Percentiles rank a stretch among this genome's conserved stretches.
These are phyloP conservation scores for Stachybotrys chlorohalonatus DNA, from an alignment of 2,329 filamentous ascomycete species.

Conservation along the genomic window DNA sequence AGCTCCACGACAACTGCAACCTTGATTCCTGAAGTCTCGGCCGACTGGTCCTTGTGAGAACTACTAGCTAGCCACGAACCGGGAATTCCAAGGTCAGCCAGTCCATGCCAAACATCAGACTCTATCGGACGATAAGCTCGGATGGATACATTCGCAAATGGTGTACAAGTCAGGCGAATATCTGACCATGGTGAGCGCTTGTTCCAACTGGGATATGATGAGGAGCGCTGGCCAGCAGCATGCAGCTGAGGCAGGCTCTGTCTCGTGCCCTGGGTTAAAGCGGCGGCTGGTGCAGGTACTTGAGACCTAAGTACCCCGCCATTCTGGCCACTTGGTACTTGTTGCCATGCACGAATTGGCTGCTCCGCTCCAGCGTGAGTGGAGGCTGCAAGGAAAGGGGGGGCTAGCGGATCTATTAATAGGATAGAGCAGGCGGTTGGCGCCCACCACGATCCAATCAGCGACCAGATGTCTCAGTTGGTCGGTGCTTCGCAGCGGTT, in stretches of 20 bases:
- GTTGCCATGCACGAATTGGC: background rate
- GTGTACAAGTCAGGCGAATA: too few relatives aligned
- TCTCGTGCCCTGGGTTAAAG: background rate
- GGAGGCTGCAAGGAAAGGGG: slow-evolving; percentile 1
- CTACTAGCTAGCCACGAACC: too few relatives aligned
- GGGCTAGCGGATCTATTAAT: background rate
- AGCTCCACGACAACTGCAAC: too few relatives aligned
- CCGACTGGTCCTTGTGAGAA: too few relatives aligned
- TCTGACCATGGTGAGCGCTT: too few relatives aligned
- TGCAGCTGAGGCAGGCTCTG: background rate
- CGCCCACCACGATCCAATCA: background rate
- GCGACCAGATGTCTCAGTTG: background rate
- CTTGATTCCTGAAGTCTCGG: too few relatives aligned
- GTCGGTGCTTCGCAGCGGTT: background rate
- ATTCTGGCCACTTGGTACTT: background rate
- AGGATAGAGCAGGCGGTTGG: background rate
- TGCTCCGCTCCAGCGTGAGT: slow-evolving; percentile 2
- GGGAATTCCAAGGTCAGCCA: too few relatives aligned
- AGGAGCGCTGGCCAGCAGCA: background rate
- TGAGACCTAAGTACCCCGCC: background rate
- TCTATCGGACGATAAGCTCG: too few relatives aligned
- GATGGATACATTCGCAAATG: too few relatives aligned
- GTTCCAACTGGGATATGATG: background rate
- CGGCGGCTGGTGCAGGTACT: background rate
- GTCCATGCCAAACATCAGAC: too few relatives aligned